A percentile compares a stretch with the other conserved stretches of the same genome.
These are phyloP conservation scores for Turnera subulata DNA, from an alignment of 345 rosid genomes.

Conservation along the genomic window DNA sequence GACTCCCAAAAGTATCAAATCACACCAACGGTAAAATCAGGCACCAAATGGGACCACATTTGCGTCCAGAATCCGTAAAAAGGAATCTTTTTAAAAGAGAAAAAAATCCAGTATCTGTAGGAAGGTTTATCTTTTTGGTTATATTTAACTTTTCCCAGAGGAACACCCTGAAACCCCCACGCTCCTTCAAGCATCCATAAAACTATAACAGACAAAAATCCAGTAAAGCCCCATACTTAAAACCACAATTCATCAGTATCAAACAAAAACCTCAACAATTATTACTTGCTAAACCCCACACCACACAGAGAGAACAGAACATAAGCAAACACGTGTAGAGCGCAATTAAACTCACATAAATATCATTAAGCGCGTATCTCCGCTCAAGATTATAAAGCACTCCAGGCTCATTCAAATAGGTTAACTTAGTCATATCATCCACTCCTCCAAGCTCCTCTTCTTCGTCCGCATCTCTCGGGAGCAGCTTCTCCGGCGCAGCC, in stretches of 20 bases:
- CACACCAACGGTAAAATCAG: too few species aligned
- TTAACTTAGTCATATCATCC: slow-evolving; percentile 94
- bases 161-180: too few species aligned
- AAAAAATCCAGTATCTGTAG: too few species aligned
- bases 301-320: neutral
- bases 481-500: slow-evolving; percentile 48
- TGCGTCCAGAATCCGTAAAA: too few species aligned
- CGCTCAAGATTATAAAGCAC: slow-evolving; percentile 87
- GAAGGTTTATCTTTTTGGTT: too few species aligned
- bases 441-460: slow-evolving; percentile 95
- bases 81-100: too few species aligned
- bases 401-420: slow-evolving; percentile 95
- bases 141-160: too few species aligned
- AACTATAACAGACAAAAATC: too few species aligned
- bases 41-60: too few species aligned
- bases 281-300: neutral
- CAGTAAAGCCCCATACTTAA: neutral
- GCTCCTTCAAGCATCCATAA: too few species aligned
- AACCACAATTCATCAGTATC: neutral
- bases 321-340: neutral
- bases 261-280: neutral
- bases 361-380: slow-evolving; percentile 89
- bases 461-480: slow-evolving; percentile 67
- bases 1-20: too few species aligned
- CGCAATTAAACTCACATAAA: slow-evolving; percentile 58